Evolutionary conservation across 208 protist genomes (phyloP).

Genomic region (Leishmania martiniquensis): DNA sequence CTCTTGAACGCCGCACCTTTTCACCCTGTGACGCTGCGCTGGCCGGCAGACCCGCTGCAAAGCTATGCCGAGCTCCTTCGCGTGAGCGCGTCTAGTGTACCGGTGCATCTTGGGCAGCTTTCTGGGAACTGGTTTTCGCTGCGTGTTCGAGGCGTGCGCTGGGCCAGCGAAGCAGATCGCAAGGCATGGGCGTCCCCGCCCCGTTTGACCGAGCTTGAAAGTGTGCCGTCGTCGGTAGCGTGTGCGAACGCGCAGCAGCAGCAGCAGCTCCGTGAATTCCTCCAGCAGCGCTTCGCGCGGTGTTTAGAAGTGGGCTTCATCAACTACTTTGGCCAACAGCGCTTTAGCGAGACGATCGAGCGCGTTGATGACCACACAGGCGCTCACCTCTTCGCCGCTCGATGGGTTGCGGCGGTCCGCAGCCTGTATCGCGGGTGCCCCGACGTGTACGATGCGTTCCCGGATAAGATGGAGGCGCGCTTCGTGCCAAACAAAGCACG

Average conservation of each 20-base stretch:
- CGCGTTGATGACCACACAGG: constrained; percentile 67
- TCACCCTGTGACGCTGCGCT: constrained; percentile 30
- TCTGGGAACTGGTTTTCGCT: constrained; percentile 81
- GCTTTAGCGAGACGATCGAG: constrained; percentile 81
- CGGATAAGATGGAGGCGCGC: constrained; percentile 61
- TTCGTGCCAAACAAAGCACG: constrained; percentile 49
- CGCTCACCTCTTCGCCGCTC: constrained; percentile 63
- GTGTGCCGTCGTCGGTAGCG: not conserved
- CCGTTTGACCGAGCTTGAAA: not conserved
- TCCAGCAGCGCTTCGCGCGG: constrained; percentile 38
- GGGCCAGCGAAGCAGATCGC: constrained; percentile 5
- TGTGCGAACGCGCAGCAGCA: not conserved
- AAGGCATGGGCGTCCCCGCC: not conserved
- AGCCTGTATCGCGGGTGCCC: constrained; percentile 51
- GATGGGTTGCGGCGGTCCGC: constrained; percentile 58
- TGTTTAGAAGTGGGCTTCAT: constrained; percentile 78
- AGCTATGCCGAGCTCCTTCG: constrained; percentile 39
- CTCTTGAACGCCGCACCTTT: constrained; percentile 6
- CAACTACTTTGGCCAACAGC: constrained; percentile 97
- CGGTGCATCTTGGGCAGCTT: constrained; percentile 45
- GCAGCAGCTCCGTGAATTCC: constrained; percentile 5
- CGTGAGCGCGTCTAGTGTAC: constrained; percentile 7
- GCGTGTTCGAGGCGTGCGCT: constrained; percentile 46
- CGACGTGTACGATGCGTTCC: constrained; percentile 62
- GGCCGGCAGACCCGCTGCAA: constrained; percentile 39